A percentile compares a stretch with the other conserved stretches of the same genome.
Evolutionary conservation across 768 basidiomycete genomes (phyloP).

Genomic region (Pleurotus giganteus): DNA sequence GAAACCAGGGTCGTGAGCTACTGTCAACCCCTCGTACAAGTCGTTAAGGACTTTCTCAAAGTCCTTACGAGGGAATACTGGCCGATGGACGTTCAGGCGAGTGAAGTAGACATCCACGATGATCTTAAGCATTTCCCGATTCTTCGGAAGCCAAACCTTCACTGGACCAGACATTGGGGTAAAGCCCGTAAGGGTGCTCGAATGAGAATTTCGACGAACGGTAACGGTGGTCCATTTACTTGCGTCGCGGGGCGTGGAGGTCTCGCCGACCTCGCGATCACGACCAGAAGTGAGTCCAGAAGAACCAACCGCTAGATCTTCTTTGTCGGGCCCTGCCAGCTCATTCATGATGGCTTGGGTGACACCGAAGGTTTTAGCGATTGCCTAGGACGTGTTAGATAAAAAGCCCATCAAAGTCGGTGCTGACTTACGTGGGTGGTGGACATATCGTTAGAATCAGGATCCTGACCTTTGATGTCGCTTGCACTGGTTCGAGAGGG

Average conservation of each 20-base stretch:
- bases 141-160: slow-evolving; percentile 72
- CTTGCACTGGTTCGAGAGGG: slow-evolving; percentile 15
- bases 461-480: slow-evolving; percentile 73
- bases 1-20: slow-evolving; percentile 69
- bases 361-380: slow-evolving; percentile 81
- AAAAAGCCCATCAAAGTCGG: neutral
- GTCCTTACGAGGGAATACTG: slow-evolving; percentile 66
- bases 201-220: slow-evolving; percentile 45
- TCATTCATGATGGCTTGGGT: slow-evolving; percentile 67
- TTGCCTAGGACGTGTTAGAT: slow-evolving; percentile 35
- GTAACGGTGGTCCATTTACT: slow-evolving; percentile 58
- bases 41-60: slow-evolving; percentile 64
- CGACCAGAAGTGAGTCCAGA: slow-evolving; percentile 68
- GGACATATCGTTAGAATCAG: slow-evolving; percentile 77
- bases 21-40: slow-evolving; percentile 57
- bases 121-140: slow-evolving; percentile 59
- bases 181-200: slow-evolving; percentile 33
- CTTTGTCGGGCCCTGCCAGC: slow-evolving; percentile 57
- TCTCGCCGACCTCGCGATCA: slow-evolving; percentile 54
- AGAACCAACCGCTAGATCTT: slow-evolving; percentile 78
- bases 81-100: slow-evolving; percentile 77
- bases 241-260: slow-evolving; percentile 57
- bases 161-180: slow-evolving; percentile 35
- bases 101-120: slow-evolving; percentile 73
- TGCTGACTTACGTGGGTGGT: slow-evolving; percentile 49